phyloP scores from a whole-genome alignment of 495 filamentous ascomycete genomes.

The Hyaloscypha bicolor region DNA sequence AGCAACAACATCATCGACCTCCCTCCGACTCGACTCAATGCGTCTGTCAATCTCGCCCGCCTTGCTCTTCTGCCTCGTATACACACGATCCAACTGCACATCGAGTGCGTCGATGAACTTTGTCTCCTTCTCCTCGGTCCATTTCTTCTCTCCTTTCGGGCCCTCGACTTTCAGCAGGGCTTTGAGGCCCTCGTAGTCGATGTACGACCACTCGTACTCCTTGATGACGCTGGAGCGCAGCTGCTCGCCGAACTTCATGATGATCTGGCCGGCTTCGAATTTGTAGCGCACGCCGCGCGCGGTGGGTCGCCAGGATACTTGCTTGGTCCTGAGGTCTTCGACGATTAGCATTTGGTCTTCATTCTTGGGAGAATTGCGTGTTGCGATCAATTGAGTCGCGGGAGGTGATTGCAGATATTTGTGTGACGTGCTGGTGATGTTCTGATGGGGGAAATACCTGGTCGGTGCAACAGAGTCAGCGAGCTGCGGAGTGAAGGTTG shows the following conservation, averaged over 20 bases:
- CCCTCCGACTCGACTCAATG: constrained; percentile 82
- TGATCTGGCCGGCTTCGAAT: constrained; percentile 37
- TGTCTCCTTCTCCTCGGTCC: constrained; percentile 92
- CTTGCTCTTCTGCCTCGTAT: constrained; percentile 94
- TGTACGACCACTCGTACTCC: constrained; percentile 97
- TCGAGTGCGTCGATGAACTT: constrained; percentile 86
- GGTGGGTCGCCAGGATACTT: constrained; percentile 35
- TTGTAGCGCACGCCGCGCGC: constrained; percentile 37
- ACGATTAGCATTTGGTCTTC: constrained; percentile 46
- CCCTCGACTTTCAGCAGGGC: constrained; percentile 73
- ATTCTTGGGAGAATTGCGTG: neutral
- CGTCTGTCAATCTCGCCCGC: constrained; percentile 89
- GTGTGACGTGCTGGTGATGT: neutral
- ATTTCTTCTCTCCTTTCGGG: constrained; percentile 62
- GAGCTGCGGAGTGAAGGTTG: neutral
- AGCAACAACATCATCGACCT: constrained; percentile 83
- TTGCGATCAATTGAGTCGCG: neutral
- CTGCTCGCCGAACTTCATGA: constrained; percentile 92
- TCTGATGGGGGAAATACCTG: neutral
- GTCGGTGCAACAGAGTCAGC: neutral
- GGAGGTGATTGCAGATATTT: neutral
- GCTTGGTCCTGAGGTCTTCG: constrained; percentile 47
- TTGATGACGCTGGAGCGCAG: constrained; percentile 89
- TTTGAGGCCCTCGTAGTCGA: constrained; percentile 95
- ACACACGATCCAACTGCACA: constrained; percentile 92